phyloP scores from a whole-genome alignment of 1,139 yeast genomes.

The Candida neerlandica region DNA sequence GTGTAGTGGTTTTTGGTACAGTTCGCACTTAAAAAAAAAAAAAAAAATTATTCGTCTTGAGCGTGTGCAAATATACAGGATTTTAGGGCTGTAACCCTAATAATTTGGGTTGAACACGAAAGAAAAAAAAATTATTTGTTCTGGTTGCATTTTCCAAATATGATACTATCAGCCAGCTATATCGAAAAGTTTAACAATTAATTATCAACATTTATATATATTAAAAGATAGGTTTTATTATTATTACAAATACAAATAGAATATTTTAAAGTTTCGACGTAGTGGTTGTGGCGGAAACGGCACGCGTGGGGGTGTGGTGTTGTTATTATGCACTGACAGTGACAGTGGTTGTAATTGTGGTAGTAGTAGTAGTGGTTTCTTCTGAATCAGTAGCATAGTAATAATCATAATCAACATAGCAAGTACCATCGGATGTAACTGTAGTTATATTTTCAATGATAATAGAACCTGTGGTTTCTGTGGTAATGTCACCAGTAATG shows the following conservation, averaged over 20 bases:
- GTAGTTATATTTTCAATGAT: slow-evolving; percentile 41
- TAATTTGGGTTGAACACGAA: neutral
- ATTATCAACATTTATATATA: neutral
- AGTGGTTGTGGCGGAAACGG: too few relatives aligned
- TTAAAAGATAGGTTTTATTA: neutral
- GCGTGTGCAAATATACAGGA: slow-evolving; percentile 2
- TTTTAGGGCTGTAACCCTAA: slow-evolving; percentile 8
- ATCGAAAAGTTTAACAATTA: neutral
- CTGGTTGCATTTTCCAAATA: slow-evolving; percentile 3
- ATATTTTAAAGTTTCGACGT: neutral
- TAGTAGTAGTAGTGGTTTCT: slow-evolving; percentile 41
- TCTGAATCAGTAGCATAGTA: slow-evolving; percentile 36
- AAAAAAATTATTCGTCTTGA: neutral
- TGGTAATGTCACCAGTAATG: slow-evolving; percentile 33
- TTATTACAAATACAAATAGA: neutral
- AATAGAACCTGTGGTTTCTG: slow-evolving; percentile 41
- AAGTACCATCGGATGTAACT: slow-evolving; percentile 35
- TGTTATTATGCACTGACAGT: slow-evolving; percentile 20
- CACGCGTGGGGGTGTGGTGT: neutral
- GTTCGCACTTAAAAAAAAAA: neutral
- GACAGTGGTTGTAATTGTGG: slow-evolving; percentile 42
- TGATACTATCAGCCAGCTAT: slow-evolving; percentile 1
- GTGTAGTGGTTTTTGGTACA: neutral
- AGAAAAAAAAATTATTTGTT: neutral
- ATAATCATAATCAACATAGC: slow-evolving; percentile 48